Conservation (phyloP, 192 early-diverging fungal genomes). For the Funneliformis geosporum region DNA sequence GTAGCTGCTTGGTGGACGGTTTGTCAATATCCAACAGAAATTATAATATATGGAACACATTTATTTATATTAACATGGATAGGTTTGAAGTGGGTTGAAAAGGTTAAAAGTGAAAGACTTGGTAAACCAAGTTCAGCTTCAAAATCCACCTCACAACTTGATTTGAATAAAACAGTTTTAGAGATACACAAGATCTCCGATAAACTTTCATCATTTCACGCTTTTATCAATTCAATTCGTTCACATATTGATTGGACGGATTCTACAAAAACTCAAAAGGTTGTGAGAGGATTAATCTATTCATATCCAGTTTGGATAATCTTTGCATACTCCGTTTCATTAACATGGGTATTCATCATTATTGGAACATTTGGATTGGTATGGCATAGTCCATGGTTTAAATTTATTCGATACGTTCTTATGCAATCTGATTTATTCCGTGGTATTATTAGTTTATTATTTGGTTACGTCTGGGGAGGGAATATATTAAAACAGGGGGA, state of each 20-base stretch:
- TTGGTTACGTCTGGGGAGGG: slow-evolving; percentile 36
- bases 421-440: slow-evolving; percentile 38
- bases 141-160: slow-evolving; percentile 34
- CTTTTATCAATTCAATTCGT: slow-evolving; percentile 34
- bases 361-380: slow-evolving; percentile 41
- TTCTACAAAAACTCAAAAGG: slow-evolving; percentile 31
- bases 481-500: slow-evolving; percentile 8
- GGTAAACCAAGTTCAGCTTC: slow-evolving; percentile 27
- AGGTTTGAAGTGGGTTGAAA: slow-evolving; percentile 41
- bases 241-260: slow-evolving; percentile 46
- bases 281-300: slow-evolving; percentile 28
- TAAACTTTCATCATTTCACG: slow-evolving; percentile 41
- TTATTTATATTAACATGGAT: slow-evolving; percentile 37
- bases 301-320: slow-evolving; percentile 45
- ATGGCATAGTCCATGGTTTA: slow-evolving; percentile 52
- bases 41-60: slow-evolving; percentile 43
- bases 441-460: slow-evolving; percentile 36
- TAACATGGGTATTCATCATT: slow-evolving; percentile 38
- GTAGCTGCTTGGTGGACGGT: slow-evolving; percentile 50
- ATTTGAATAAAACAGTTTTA: slow-evolving; percentile 40
- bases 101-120: slow-evolving; percentile 34
- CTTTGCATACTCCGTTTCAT: slow-evolving; percentile 41
- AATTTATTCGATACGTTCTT: slow-evolving; percentile 37
- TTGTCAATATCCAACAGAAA: slow-evolving; percentile 42
- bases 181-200: slow-evolving; percentile 49